Percentiles rank a stretch among this genome's conserved stretches.
Evolutionary conservation across 768 basidiomycete species (phyloP).

Genomic region (Amyloporia xantha): DNA sequence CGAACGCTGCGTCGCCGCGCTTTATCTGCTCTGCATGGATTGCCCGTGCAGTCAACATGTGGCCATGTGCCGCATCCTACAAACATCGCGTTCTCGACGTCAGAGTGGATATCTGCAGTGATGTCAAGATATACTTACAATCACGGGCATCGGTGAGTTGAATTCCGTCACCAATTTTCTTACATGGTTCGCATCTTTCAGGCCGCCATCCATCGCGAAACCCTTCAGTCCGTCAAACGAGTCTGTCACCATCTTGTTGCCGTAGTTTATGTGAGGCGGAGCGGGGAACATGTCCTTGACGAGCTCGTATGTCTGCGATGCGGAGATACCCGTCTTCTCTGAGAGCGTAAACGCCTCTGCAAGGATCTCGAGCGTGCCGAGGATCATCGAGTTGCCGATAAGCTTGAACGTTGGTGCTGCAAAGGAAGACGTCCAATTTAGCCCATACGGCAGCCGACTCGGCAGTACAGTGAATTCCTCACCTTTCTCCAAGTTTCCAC

Average conservation of each 20-base stretch:
- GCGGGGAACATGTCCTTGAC: slow-evolving; percentile 43
- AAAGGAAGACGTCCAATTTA: no score
- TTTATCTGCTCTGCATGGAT: slow-evolving; percentile 45
- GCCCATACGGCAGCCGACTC: background rate
- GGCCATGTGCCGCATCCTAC: slow-evolving; percentile 62
- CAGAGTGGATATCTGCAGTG: background rate
- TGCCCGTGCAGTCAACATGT: slow-evolving; percentile 73
- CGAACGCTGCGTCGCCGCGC: slow-evolving; percentile 43
- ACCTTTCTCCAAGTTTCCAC: slow-evolving; percentile 83
- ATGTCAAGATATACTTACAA: slow-evolving; percentile 21
- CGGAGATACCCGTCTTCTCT: slow-evolving; percentile 75
- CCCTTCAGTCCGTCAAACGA: slow-evolving; percentile 69
- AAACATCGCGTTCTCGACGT: background rate
- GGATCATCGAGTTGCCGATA: slow-evolving; percentile 72
- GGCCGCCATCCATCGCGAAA: slow-evolving; percentile 80
- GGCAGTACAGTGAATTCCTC: no score
- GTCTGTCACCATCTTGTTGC: slow-evolving; percentile 64
- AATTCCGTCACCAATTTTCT: slow-evolving; percentile 59
- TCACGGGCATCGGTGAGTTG: slow-evolving; percentile 63
- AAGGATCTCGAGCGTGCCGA: slow-evolving; percentile 72
- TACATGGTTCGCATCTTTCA: slow-evolving; percentile 80
- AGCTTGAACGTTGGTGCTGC: slow-evolving; percentile 73
- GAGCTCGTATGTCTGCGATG: slow-evolving; percentile 46
- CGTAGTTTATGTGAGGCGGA: slow-evolving; percentile 40
- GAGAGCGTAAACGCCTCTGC: slow-evolving; percentile 81